phyloP scores from a whole-genome alignment of 352 stramenopile genomes.

The Pythium biforme region DNA sequence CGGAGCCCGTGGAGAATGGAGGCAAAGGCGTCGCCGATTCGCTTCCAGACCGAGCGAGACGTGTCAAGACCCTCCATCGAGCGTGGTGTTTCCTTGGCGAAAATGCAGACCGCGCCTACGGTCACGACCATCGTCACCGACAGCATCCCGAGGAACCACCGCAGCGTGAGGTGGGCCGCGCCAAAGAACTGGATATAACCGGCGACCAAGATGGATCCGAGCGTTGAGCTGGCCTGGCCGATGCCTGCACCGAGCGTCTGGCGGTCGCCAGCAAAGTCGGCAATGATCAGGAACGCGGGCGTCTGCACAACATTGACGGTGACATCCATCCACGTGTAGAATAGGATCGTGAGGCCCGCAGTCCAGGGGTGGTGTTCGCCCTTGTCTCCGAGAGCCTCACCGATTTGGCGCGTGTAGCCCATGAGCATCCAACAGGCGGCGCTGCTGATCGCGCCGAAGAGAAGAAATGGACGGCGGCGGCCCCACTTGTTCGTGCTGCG shows the following conservation, averaged over 20 bases:
- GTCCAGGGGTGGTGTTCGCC: constrained; percentile 47
- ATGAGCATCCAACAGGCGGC: constrained; percentile 49
- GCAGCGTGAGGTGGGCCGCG: constrained; percentile 42
- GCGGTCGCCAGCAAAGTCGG: constrained; percentile 53
- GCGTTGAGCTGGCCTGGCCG: constrained; percentile 44
- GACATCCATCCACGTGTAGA: constrained; percentile 69
- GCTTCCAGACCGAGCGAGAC: constrained; percentile 23
- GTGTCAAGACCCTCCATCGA: background rate
- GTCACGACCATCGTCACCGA: constrained; percentile 35
- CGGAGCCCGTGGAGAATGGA: constrained; percentile 41
- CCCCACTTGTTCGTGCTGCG: constrained; percentile 37
- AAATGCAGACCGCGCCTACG: constrained; percentile 28
- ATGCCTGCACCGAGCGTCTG: constrained; percentile 48
- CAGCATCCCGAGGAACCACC: constrained; percentile 59
- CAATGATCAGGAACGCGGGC: constrained; percentile 44
- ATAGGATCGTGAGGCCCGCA: constrained; percentile 46
- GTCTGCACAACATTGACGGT: constrained; percentile 54
- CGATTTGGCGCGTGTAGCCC: constrained; percentile 48
- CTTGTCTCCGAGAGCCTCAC: constrained; percentile 47
- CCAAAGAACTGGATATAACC: constrained; percentile 52
- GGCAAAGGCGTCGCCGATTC: constrained; percentile 31
- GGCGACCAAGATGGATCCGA: constrained; percentile 46
- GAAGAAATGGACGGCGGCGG: constrained; percentile 40
- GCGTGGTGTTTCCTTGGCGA: constrained; percentile 38
- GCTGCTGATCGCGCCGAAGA: constrained; percentile 30